Evolutionary conservation across 2,329 filamentous ascomycete genomes (phyloP).

Genomic region (Epichloe glyceriae): DNA sequence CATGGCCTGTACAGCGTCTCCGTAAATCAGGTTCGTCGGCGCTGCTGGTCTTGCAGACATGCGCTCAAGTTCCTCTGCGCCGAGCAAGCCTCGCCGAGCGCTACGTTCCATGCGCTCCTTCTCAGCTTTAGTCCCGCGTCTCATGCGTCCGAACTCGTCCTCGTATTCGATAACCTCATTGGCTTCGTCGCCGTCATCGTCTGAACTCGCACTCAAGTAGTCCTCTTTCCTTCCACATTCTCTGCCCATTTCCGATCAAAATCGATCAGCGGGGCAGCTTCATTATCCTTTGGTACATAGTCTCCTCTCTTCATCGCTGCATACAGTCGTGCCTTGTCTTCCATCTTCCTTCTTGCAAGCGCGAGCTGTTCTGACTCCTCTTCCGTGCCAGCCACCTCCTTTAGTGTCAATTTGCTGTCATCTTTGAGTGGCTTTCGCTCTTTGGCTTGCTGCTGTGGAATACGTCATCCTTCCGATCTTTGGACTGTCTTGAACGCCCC

Average conservation of each 20-base stretch:
- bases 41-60: slow-evolving; percentile 55
- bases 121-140: slow-evolving; percentile 58
- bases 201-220: slow-evolving; percentile 34
- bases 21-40: slow-evolving; percentile 65
- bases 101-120: slow-evolving; percentile 49
- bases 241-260: slow-evolving; percentile 96
- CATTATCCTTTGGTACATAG: slow-evolving; percentile 53
- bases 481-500: slow-evolving; percentile 32
- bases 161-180: slow-evolving; percentile 69
- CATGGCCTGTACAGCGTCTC: slow-evolving; percentile 68
- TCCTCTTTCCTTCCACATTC: slow-evolving; percentile 43
- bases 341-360: slow-evolving; percentile 67
- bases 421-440: slow-evolving; percentile 29
- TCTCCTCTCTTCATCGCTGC: slow-evolving; percentile 85
- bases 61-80: slow-evolving; percentile 48
- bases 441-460: slow-evolving; percentile 18
- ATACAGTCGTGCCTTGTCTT: slow-evolving; percentile 82
- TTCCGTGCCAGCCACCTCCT: slow-evolving; percentile 40
- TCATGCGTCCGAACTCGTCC: slow-evolving; percentile 83
- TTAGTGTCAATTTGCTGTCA: slow-evolving; percentile 36
- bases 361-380: slow-evolving; percentile 56
- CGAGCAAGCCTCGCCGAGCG: slow-evolving; percentile 33
- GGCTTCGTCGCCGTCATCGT: slow-evolving; percentile 29
- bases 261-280: slow-evolving; percentile 63
- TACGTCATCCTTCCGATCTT: slow-evolving; percentile 34